Conservation (phyloP, 495 filamentous ascomycete species). For the Tuber calosporum region DNA sequence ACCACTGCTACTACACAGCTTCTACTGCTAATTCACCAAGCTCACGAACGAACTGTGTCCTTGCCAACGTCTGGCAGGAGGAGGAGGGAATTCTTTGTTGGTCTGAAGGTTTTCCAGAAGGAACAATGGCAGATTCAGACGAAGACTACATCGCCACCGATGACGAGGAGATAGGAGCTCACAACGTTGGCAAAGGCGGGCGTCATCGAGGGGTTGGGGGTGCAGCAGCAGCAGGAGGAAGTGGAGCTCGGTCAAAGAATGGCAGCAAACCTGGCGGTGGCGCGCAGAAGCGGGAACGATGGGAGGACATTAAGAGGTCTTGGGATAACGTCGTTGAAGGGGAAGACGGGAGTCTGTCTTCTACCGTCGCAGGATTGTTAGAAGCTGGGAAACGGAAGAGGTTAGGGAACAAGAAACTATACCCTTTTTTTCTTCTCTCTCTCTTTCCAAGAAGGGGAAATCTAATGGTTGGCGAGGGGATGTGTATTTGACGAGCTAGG, state of each 20-base stretch:
- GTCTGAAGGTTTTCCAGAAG: not conserved
- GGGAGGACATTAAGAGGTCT: slow-evolving; percentile 53
- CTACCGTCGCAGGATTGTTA: slow-evolving; percentile 59
- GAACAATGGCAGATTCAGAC: slow-evolving; percentile 64
- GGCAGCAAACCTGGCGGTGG: slow-evolving; percentile 21
- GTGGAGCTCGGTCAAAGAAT: slow-evolving; percentile 42
- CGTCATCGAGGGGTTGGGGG: slow-evolving; percentile 28
- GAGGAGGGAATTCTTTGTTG: not conserved
- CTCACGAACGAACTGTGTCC: not conserved
- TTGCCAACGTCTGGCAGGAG: not conserved
- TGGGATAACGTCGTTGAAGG: slow-evolving; percentile 65
- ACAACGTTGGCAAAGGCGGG: slow-evolving; percentile 30
- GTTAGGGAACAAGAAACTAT: slow-evolving; percentile 42
- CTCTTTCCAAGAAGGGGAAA: slow-evolving; percentile 7
- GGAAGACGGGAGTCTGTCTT: slow-evolving; percentile 66
- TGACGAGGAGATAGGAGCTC: slow-evolving; percentile 63
- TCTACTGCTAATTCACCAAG: slow-evolving; percentile 7
- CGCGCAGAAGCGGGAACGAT: slow-evolving; percentile 47
- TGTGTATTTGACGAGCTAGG: slow-evolving; percentile 44
- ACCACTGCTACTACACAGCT: slow-evolving; percentile 18
- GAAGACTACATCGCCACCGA: slow-evolving; percentile 75
- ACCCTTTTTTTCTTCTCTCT: not conserved
- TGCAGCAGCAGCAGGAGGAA: slow-evolving; percentile 40
- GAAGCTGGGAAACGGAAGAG: slow-evolving; percentile 70
- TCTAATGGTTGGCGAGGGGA: slow-evolving; percentile 18